phyloP scores from a whole-genome alignment of 2,329 filamentous ascomycete genomes.

The Beauveria australis region DNA sequence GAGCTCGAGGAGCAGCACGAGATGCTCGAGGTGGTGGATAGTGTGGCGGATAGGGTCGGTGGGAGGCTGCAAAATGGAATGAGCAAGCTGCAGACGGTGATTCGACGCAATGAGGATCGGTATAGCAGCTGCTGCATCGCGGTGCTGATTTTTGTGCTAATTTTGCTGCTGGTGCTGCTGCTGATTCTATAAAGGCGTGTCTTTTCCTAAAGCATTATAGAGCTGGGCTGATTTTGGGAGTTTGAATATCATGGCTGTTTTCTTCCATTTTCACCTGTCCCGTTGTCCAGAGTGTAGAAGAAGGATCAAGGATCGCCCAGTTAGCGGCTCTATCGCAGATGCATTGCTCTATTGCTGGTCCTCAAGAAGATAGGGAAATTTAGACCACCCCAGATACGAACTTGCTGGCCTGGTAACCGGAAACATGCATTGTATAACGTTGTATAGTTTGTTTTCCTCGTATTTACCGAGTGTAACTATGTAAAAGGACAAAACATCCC shows the following conservation, averaged over 20 bases:
- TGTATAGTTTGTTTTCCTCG: neutral
- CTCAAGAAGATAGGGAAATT: neutral
- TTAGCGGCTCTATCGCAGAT: too few relatives aligned
- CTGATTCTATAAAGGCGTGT: conserved; percentile 41
- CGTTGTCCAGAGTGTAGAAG: neutral
- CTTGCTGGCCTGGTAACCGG: neutral
- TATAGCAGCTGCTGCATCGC: conserved; percentile 86
- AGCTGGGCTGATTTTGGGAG: neutral
- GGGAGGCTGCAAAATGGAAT: conserved; percentile 79
- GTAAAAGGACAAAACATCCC: neutral
- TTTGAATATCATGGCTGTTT: neutral
- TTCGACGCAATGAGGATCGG: conserved; percentile 82
- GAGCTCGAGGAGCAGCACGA: conserved; percentile 92
- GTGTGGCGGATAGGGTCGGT: conserved; percentile 76
- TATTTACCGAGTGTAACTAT: neutral
- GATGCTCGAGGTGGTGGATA: conserved; percentile 80
- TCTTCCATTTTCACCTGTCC: neutral
- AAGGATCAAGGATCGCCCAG: too few relatives aligned
- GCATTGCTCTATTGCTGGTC: too few relatives aligned
- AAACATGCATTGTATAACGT: neutral
- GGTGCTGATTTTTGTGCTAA: conserved; percentile 78
- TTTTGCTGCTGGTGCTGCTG: conserved; percentile 76
- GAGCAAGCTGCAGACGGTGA: conserved; percentile 76
- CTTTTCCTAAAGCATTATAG: neutral
- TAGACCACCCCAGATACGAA: neutral